Percentiles rank a stretch among this genome's conserved stretches.
phyloP scores from a whole-genome alignment of 345 rosid genomes.

The Brassica incana region DNA sequence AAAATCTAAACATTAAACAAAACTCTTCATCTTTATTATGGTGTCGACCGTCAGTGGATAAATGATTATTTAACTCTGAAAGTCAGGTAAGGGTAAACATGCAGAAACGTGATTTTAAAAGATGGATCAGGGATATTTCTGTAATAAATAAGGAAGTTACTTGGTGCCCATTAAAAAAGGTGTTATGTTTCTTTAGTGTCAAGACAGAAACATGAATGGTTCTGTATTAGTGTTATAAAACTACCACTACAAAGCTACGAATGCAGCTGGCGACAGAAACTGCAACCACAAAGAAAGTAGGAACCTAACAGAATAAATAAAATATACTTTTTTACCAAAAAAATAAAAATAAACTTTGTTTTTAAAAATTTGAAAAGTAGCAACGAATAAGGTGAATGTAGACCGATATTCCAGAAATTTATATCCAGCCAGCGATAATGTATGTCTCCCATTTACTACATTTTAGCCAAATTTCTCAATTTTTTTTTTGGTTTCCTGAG shows the following conservation, averaged over 20 bases:
- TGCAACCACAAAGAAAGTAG: not conserved
- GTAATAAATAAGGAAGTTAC: constrained; percentile 17
- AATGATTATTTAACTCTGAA: constrained; percentile 18
- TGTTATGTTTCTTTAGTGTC: not conserved
- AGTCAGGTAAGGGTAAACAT: constrained; percentile 34
- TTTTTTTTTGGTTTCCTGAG: not conserved
- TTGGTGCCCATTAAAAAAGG: not conserved
- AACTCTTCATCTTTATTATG: constrained; percentile 1
- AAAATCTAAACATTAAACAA: not conserved
- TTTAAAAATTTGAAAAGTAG: not conserved
- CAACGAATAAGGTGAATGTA: not conserved
- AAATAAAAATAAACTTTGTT: not conserved
- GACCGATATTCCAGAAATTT: not conserved
- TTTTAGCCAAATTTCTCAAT: not conserved
- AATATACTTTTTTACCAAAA: not conserved
- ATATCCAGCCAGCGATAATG: not conserved
- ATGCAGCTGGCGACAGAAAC: not conserved
- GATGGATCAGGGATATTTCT: constrained; percentile 28
- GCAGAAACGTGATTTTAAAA: constrained; percentile 38
- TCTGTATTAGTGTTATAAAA: constrained; percentile 28
- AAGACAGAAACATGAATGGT: constrained; percentile 20
- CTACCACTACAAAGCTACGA: constrained; percentile 3
- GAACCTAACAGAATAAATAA: not conserved
- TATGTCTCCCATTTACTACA: not conserved
- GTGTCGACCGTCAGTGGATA: constrained; percentile 32